Conservation (phyloP, 1,139 yeast species). For the Hanseniaspora gamundiae region DNA sequence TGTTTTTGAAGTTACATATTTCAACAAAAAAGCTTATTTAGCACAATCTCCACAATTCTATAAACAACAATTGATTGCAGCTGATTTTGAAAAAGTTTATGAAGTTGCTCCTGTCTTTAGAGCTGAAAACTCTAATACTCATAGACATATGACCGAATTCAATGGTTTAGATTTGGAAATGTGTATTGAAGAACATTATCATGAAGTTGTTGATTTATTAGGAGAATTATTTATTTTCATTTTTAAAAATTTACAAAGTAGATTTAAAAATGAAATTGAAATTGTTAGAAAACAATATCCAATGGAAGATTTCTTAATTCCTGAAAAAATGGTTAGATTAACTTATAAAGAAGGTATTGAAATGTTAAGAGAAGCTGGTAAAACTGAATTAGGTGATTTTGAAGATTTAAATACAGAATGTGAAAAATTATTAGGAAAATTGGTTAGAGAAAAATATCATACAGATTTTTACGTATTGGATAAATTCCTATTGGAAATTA, state of each 20-base stretch:
- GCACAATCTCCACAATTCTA: slow-evolving; percentile 98
- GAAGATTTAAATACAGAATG: slow-evolving; percentile 91
- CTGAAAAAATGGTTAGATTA: slow-evolving; percentile 81
- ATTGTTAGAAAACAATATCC: slow-evolving; percentile 91
- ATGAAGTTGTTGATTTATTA: slow-evolving; percentile 79
- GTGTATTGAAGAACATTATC: slow-evolving; percentile 97
- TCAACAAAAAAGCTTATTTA: slow-evolving; percentile 82
- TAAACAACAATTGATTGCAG: slow-evolving; percentile 95
- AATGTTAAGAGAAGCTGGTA: slow-evolving; percentile 71
- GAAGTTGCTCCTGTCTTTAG: slow-evolving; percentile 97
- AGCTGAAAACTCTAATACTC: slow-evolving; percentile 98
- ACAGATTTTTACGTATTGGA: slow-evolving; percentile 97
- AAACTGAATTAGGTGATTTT: slow-evolving; percentile 65
- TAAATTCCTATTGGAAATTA: slow-evolving; percentile 89
- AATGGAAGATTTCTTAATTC: slow-evolving; percentile 91
- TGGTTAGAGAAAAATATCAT: slow-evolving; percentile 86
- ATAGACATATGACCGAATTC: slow-evolving; percentile 98
- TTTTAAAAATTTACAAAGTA: slow-evolving; percentile 65
- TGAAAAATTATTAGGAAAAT: slow-evolving; percentile 82
- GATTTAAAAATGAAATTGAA: slow-evolving; percentile 77
- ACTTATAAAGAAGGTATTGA: slow-evolving; percentile 85
- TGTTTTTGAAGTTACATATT: slow-evolving; percentile 86
- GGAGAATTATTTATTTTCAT: slow-evolving; percentile 81
- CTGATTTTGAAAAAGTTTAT: slow-evolving; percentile 91
- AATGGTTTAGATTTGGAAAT: slow-evolving; percentile 95